Evolutionary conservation across 768 basidiomycete species (phyloP).

Genomic region (Russula griseocarnosa): DNA sequence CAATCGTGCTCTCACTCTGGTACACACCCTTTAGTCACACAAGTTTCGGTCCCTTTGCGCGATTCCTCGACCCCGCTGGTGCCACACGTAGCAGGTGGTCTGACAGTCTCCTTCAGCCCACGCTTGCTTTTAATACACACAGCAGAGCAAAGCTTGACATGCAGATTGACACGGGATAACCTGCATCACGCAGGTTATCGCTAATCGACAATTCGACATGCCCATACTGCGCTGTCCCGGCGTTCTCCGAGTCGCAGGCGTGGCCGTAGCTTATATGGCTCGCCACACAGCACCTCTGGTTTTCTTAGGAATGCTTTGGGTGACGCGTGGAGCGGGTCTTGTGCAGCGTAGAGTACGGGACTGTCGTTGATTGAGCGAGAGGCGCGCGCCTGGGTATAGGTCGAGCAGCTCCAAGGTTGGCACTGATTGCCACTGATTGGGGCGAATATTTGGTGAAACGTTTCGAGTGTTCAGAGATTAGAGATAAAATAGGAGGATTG

Average conservation of each 20-base stretch:
- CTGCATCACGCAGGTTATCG: no score
- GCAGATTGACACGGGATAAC: no score
- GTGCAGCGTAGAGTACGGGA: slow-evolving; percentile 7
- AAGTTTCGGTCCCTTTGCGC: no score
- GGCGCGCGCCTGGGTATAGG: slow-evolving; percentile 11
- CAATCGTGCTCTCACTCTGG: no score
- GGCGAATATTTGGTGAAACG: slow-evolving; percentile 8
- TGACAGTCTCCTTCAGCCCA: no score
- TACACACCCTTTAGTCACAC: no score
- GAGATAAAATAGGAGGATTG: background rate
- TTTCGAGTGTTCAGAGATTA: background rate
- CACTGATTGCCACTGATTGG: background rate
- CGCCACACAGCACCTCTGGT: background rate
- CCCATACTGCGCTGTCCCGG: slow-evolving; percentile 1
- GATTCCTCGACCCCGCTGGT: no score
- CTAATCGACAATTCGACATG: no score
- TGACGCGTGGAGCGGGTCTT: slow-evolving; percentile 4
- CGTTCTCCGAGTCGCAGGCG: background rate
- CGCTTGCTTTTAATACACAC: no score
- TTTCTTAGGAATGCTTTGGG: slow-evolving; percentile 18
- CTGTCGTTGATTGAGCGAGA: background rate
- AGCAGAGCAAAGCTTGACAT: no score
- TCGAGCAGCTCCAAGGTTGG: slow-evolving; percentile 6
- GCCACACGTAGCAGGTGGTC: no score
- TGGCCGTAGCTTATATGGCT: slow-evolving; percentile 10